Base-by-base conservation (phyloP, 768 basidiomycete species). In the Boletus tylopilopsis region DNA sequence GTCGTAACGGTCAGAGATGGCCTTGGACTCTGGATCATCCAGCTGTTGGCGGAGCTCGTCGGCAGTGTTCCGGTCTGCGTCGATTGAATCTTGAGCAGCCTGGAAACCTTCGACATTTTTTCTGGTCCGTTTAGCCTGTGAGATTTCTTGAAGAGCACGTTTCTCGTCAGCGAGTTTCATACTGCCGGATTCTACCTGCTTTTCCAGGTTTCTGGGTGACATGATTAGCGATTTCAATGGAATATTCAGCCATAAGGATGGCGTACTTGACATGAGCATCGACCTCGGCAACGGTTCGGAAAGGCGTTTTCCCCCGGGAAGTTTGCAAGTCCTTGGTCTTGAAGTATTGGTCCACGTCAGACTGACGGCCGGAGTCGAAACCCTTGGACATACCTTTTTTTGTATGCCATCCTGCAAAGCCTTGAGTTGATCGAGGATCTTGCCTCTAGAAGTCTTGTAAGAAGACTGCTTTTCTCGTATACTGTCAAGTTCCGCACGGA, bases 81-180 rank as follows among this genome's bases (percentile, higher is more conserved):
- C 90, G 57, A 99, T 94, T 23, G 82, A 67, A 2, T 85, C 82
- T 58, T 96, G 87, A 38, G 88, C 78, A 0, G 80, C 72, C 57
- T 90, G 82, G 75, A 94, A 93, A 45, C 77, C 66, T 68, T 98
- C 94, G 50, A 98, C 83, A 12, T 73, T 71, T 64, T 78, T 84
- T 44, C 91, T 84, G 50, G 70, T 76, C 36, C 91, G 86, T 63
- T 80, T 90, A 54, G 76, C 72, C 37, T 78, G 76, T 53, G 77
- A 81, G 53, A 99, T 95, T 60, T 98, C 95, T 56, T 81, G 79
- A n/a, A 99, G 77, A 5, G 94, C 90, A 44, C 92, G 85, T 72
- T 96, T 97, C 71, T 99, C 96, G 49, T 96, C 94, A 23, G 85
- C 93, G 50, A 98, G 77, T 65, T 91, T 96, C 78, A 99, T 77